Evolutionary conservation across 2,329 filamentous ascomycete species (phyloP).

Genomic region (Cytospora chrysosperma): DNA sequence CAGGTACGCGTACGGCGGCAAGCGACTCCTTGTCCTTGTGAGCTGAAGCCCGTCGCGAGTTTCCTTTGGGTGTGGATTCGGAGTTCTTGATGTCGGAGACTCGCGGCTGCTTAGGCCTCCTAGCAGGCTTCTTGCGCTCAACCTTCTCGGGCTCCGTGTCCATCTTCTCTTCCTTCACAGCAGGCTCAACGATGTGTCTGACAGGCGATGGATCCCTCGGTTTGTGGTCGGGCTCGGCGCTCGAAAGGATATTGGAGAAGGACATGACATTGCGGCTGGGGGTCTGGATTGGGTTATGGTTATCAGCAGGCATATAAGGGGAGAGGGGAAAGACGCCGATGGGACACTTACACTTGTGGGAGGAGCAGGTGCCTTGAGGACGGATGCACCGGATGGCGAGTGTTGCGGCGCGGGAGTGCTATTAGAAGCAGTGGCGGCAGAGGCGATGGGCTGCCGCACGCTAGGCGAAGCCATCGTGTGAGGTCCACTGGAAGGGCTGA

Average conservation of each 20-base stretch:
- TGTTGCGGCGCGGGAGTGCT: conserved; percentile 34
- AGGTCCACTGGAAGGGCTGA: conserved; percentile 43
- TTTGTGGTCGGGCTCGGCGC: conserved; percentile 63
- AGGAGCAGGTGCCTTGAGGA: conserved; percentile 40
- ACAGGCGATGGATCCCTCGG: conserved; percentile 37
- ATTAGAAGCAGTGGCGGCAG: conserved; percentile 41
- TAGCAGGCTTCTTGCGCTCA: conserved; percentile 37
- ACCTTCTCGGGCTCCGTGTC: conserved; percentile 27
- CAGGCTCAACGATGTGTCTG: conserved; percentile 6
- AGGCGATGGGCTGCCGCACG: conserved; percentile 43
- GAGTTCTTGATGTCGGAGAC: conserved; percentile 52
- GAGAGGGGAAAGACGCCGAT: background rate
- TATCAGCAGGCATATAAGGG: conserved; percentile 13
- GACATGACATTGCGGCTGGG: conserved; percentile 82
- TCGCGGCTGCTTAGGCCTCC: conserved; percentile 47
- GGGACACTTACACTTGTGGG: conserved; percentile 36
- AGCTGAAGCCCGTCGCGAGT: conserved; percentile 49
- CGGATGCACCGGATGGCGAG: conserved; percentile 39
- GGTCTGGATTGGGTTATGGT: conserved; percentile 48
- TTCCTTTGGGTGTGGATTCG: conserved; percentile 46
- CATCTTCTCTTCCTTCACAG: conserved; percentile 24
- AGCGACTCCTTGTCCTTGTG: conserved; percentile 45
- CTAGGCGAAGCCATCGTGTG: conserved; percentile 49
- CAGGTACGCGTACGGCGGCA: conserved; percentile 43
- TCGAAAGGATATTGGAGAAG: conserved; percentile 91